phyloP scores from a whole-genome alignment of 805 yeast genomes.

The Blastobotrys americana region DNA sequence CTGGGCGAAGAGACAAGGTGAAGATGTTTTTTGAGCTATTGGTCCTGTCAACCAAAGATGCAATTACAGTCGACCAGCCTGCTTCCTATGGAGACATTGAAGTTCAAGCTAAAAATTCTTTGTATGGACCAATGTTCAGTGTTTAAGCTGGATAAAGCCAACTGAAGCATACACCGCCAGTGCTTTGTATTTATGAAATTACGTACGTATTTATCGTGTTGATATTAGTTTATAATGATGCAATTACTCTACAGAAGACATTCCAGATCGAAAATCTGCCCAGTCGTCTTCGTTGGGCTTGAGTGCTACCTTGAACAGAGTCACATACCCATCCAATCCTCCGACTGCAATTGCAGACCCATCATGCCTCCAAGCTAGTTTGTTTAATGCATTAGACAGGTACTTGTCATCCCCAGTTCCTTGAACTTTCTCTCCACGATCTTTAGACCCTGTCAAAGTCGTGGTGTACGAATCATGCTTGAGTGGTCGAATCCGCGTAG shows the following conservation, averaged over 20 bases:
- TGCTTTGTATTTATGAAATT: conserved; percentile 1
- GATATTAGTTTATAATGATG: not conserved
- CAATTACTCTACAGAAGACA: conserved; percentile 1
- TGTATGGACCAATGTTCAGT: conserved; percentile 27
- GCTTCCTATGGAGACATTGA: conserved; percentile 52
- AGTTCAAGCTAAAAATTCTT: conserved; percentile 41
- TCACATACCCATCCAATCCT: conserved; percentile 28
- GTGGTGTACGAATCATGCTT: no score
- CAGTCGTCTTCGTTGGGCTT: conserved; percentile 13
- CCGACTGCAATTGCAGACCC: conserved; percentile 28
- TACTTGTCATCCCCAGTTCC: not conserved
- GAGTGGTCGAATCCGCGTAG: conserved; percentile 19
- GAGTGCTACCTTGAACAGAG: conserved; percentile 25
- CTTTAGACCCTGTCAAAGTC: not conserved
- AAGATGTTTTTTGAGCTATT: conserved; percentile 74
- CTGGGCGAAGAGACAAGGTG: conserved; percentile 52
- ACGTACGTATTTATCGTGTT: not conserved
- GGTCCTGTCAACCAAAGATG: conserved; percentile 72
- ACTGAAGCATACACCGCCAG: no score
- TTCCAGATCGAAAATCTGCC: conserved; percentile 1
- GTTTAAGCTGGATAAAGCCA: conserved; percentile 1
- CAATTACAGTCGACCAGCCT: conserved; percentile 55
- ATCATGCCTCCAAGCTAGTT: conserved; percentile 26
- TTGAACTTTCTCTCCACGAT: not conserved
- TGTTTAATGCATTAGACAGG: conserved; percentile 24